These are phyloP conservation scores for Exophiala mesophila DNA, from an alignment of 2,329 filamentous ascomycete species.

Conservation along the genomic window DNA sequence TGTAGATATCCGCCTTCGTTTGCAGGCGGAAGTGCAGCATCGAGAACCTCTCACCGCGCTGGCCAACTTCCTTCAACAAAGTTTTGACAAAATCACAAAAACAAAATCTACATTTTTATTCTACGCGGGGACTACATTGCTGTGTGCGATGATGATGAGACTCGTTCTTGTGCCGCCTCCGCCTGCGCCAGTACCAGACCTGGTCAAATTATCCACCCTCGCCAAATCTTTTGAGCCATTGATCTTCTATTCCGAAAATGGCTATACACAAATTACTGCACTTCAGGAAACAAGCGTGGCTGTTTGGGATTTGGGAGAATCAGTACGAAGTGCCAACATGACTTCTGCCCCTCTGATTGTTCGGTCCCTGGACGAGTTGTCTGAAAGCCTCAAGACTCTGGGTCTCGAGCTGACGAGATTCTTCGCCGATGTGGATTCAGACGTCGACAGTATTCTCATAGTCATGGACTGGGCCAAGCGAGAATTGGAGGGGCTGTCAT, in stretches of 20 bases:
- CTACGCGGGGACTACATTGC: conserved; percentile 56
- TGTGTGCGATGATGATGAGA: conserved; percentile 62
- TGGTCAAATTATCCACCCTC: conserved; percentile 84
- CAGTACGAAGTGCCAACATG: conserved; percentile 83
- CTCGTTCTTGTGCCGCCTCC: conserved; percentile 64
- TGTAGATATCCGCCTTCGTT: conserved; percentile 78
- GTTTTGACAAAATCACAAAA: conserved; percentile 57
- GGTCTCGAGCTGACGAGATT: conserved; percentile 84
- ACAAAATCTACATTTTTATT: conserved; percentile 65
- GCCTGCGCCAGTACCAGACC: conserved; percentile 67
- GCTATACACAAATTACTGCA: conserved; percentile 77
- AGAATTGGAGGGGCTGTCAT: conserved; percentile 68
- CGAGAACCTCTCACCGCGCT: conserved; percentile 75
- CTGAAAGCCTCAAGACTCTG: conserved; percentile 77
- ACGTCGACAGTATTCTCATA: conserved; percentile 86
- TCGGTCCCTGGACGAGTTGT: conserved; percentile 75
- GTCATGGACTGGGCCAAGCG: conserved; percentile 95
- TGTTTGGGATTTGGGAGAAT: conserved; percentile 92
- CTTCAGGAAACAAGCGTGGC: conserved; percentile 87
- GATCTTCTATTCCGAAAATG: conserved; percentile 90
- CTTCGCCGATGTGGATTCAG: conserved; percentile 87
- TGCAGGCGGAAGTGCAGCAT: conserved; percentile 83
- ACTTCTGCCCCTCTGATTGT: conserved; percentile 83
- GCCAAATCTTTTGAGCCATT: conserved; percentile 89
- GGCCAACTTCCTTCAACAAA: conserved; percentile 58